These are phyloP conservation scores for Mortierella alpina DNA, from an alignment of 192 early-diverging fungal genomes.

Conservation along the genomic window DNA sequence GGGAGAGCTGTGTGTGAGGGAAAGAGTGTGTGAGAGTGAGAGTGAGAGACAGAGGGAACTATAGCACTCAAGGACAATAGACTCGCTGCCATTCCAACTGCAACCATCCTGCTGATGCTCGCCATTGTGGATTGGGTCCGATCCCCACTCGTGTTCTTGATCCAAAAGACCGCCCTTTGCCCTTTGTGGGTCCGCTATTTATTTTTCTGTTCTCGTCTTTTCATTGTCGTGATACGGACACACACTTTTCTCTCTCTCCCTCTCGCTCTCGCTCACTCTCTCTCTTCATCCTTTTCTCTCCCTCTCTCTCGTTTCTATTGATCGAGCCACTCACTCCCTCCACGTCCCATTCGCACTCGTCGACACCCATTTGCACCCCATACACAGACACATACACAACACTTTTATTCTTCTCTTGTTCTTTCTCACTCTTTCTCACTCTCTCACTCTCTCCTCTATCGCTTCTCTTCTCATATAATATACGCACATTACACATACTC, in stretches of 20 bases:
- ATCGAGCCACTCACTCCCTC: background rate
- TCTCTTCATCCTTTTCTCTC: constrained; percentile 1
- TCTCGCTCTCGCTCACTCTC: background rate
- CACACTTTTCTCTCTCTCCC: background rate
- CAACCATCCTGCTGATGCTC: too few species aligned
- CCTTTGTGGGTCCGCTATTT: background rate
- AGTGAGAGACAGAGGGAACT: too few species aligned
- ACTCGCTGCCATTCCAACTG: too few species aligned
- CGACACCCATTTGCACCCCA: too few species aligned
- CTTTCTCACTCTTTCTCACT: background rate
- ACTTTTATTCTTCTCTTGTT: background rate
- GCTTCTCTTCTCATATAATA: background rate
- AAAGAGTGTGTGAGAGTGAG: background rate
- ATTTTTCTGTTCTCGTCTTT: background rate
- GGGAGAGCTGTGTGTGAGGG: background rate
- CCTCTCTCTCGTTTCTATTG: background rate
- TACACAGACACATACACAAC: background rate
- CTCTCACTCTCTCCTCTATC: background rate
- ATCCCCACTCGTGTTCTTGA: too few species aligned
- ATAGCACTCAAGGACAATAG: background rate
- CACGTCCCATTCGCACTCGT: background rate
- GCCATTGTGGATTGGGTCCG: too few species aligned
- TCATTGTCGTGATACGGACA: background rate
- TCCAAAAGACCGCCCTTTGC: background rate
- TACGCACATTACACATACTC: background rate